Conservation (phyloP, 1,284 basidiomycete species). For the Sanghuangporus weigelae region DNA sequence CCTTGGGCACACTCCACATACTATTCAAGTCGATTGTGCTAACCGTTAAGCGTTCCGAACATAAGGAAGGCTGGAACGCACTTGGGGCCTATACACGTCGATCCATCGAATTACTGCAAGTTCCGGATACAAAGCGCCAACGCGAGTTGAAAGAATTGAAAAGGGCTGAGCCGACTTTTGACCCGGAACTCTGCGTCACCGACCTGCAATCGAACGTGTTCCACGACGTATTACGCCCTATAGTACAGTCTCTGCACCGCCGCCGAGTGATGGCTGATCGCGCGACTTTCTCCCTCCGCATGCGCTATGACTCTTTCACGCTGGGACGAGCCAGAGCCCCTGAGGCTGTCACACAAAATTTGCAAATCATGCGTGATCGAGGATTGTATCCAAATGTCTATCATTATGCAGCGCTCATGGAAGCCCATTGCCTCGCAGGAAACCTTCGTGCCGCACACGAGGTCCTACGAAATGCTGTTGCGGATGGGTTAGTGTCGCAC, state of each 20-base stretch:
- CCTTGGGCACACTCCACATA: conserved; percentile 15
- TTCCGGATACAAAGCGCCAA: not conserved
- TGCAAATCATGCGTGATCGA: conserved; percentile 50
- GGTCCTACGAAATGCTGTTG: conserved; percentile 45
- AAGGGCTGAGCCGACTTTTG: conserved; percentile 29
- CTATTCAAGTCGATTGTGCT: conserved; percentile 16
- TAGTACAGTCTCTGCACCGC: conserved; percentile 40
- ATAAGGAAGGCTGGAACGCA: conserved; percentile 41
- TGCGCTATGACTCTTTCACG: conserved; percentile 52
- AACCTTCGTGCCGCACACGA: conserved; percentile 47
- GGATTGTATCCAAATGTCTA: conserved; percentile 64
- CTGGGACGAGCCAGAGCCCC: conserved; percentile 33
- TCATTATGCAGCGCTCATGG: conserved; percentile 67
- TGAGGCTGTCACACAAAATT: conserved; percentile 46
- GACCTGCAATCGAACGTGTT: conserved; percentile 31
- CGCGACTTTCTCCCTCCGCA: conserved; percentile 51
- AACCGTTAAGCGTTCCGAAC: not conserved
- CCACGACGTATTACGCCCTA: conserved; percentile 35
- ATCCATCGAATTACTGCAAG: conserved; percentile 22
- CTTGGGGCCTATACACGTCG: conserved; percentile 27
- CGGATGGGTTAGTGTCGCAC: conserved; percentile 35
- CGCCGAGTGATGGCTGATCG: conserved; percentile 49
- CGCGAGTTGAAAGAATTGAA: not conserved
- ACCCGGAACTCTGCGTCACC: conserved; percentile 46
- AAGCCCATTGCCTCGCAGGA: conserved; percentile 52